Percentiles rank a stretch among this genome's conserved stretches.
Conservation (phyloP, 176 grass and related monocot species). For the Musa itinerans region DNA sequence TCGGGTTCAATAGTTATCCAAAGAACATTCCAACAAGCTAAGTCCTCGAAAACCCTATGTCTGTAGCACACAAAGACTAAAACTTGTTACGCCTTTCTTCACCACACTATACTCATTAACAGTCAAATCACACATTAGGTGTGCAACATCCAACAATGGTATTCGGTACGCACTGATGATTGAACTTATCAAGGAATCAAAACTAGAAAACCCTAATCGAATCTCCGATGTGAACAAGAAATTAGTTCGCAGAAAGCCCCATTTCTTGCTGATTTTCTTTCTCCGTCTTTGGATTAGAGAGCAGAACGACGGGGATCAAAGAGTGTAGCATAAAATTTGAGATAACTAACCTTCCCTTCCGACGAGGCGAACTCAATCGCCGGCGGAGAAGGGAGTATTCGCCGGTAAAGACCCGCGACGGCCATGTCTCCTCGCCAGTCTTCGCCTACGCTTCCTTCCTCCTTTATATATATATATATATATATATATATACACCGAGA, state of each 20-base stretch:
- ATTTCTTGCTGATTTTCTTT: background rate
- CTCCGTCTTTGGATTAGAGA: background rate
- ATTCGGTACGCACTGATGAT: background rate
- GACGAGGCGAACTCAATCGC: conserved; percentile 80
- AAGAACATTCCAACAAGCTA: background rate
- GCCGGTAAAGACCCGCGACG: conserved; percentile 66
- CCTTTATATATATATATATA: too few species aligned
- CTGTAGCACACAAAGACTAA: background rate
- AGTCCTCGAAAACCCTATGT: background rate
- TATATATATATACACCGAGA: too few species aligned
- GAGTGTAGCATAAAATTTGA: background rate
- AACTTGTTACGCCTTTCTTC: background rate
- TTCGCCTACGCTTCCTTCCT: background rate
- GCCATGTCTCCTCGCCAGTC: conserved; percentile 16
- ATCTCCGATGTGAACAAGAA: background rate
- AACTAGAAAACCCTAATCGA: background rate
- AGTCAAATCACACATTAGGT: background rate
- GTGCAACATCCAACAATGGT: background rate
- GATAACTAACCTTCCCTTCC: conserved; percentile 47
- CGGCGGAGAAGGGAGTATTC: conserved; percentile 63
- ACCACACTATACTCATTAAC: background rate
- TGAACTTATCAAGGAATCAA: background rate
- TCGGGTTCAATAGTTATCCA: background rate
- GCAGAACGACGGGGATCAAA: background rate
- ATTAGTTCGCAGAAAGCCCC: background rate